phyloP scores from a whole-genome alignment of 495 filamentous ascomycete genomes.

The Thozetella sp. region DNA sequence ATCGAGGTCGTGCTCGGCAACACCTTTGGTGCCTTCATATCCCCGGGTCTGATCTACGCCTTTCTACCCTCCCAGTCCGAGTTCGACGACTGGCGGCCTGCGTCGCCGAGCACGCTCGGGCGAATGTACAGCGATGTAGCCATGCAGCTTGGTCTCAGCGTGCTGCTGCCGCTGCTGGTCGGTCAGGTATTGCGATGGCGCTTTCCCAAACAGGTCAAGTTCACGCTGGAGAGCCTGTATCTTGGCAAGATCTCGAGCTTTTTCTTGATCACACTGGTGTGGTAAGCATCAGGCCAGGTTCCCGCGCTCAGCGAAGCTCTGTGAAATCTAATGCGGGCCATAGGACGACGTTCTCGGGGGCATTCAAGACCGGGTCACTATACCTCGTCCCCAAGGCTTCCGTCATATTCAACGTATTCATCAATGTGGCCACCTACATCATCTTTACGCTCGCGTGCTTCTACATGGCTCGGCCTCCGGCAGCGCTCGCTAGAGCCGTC shows the following conservation, averaged over 20 bases:
- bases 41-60: slow-evolving; percentile 52
- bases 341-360: slow-evolving; percentile 57
- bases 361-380: slow-evolving; percentile 54
- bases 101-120: slow-evolving; percentile 37
- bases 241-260: slow-evolving; percentile 45
- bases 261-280: slow-evolving; percentile 51
- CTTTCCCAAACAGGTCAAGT: slow-evolving; percentile 40
- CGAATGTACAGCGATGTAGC: slow-evolving; percentile 55
- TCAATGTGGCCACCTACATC: slow-evolving; percentile 56
- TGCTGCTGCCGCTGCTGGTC: slow-evolving; percentile 48
- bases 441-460: slow-evolving; percentile 51
- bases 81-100: slow-evolving; percentile 47
- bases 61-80: slow-evolving; percentile 42
- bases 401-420: slow-evolving; percentile 50
- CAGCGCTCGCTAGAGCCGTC: slow-evolving; percentile 9
- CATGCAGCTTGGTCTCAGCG: slow-evolving; percentile 52
- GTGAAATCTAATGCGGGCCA: background rate
- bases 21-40: slow-evolving; percentile 51
- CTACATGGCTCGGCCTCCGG: slow-evolving; percentile 44
- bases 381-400: slow-evolving; percentile 44
- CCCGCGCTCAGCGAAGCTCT: background rate
- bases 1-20: slow-evolving; percentile 60
- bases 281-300: slow-evolving; percentile 34
- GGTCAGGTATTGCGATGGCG: slow-evolving; percentile 51
- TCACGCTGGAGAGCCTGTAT: slow-evolving; percentile 41